Conservation (phyloP, 805 yeast species). For the Clavispora santaluciae region DNA sequence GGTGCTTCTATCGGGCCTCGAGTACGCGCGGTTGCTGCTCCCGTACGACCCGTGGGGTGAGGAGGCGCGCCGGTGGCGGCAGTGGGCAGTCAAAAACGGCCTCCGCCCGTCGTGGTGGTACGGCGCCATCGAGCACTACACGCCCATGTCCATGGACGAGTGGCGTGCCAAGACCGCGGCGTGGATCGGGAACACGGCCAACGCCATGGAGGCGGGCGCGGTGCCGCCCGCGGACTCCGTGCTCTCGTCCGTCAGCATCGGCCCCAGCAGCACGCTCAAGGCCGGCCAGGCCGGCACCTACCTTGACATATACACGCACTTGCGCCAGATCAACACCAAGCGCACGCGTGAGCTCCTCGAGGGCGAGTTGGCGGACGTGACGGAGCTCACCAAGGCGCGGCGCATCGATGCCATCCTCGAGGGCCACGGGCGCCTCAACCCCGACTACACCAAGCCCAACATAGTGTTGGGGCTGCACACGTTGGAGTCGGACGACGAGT, state of each 20-base stretch:
- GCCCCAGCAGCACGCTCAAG: conserved; percentile 13
- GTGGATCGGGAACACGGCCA: conserved; percentile 13
- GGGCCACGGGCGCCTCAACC: conserved; percentile 25
- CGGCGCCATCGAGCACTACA: conserved; percentile 54
- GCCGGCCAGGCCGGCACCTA: conserved; percentile 12
- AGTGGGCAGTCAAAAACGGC: conserved; percentile 45
- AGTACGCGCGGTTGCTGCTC: conserved; percentile 44
- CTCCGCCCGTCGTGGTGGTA: conserved; percentile 55
- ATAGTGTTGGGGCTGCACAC: conserved; percentile 33
- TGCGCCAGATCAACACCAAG: conserved; percentile 21
- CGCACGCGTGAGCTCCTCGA: conserved; percentile 18
- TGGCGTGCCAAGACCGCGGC: conserved; percentile 26
- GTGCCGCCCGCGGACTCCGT: background rate
- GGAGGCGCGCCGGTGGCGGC: conserved; percentile 55
- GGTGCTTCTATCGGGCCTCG: conserved; percentile 53
- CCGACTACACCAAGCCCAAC: conserved; percentile 30
- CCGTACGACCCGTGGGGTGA: conserved; percentile 68
- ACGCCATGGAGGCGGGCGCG: conserved; percentile 3
- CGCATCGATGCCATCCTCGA: conserved; percentile 33
- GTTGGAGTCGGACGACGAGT: conserved; percentile 37
- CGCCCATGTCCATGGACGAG: conserved; percentile 44
- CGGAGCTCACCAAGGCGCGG: conserved; percentile 33
- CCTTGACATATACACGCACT: conserved; percentile 25
- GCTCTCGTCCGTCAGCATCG: conserved; percentile 12
- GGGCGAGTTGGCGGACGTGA: conserved; percentile 25